Base-by-base conservation (phyloP, 2,329 filamentous ascomycete genomes). In the Penicillium concentricum region DNA sequence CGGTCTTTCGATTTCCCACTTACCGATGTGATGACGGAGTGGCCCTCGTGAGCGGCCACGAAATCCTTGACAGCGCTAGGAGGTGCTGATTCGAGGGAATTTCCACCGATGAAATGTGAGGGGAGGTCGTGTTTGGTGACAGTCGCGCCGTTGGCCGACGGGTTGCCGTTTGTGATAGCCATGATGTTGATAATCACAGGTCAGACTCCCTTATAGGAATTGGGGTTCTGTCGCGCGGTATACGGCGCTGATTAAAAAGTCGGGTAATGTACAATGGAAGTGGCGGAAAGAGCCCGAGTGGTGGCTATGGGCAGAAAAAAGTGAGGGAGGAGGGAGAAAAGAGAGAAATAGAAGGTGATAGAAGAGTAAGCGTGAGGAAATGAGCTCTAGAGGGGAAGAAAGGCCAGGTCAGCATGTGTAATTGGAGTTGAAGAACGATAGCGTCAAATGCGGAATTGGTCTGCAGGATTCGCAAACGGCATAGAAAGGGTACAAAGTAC, bases 1-100 rank as follows among this genome's bases (percentile, higher is more conserved):
- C 9, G 7, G 18, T 30, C 20, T 5, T 35, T 10, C n/a, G 15
- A 30, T n/a, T 44, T 39, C 20, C 15, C 5, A 35, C 45, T 82
- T 78, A 97, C 94, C 75, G 92, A 97, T 71, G 91, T 96, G 74
- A 99, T 99, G 76, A 97, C 93, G 20, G 94, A 97, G 83, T 99
- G 94, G 60, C 94, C 94, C 71, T 92, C 90, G 76, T 96, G 84
- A 59, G 84, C 82, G 51, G 90, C 86, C 46, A 99, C 93, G 79
- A 97, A 99, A 77, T 99, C 93, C 84, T 96, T 97, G 61, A 99
- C 91, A 71, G 87, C 89, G 75, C 92, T 89, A 37, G 92, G 84
- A 43, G 89, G 79, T 49, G 94, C 94, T 73, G 89, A 89, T 63
- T 86, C 87, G 62, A 99, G 79, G 73, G 87, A 85, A 81, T 96